Conservation (phyloP, 352 stramenopile genomes). For the Blastocystis sp. region DNA sequence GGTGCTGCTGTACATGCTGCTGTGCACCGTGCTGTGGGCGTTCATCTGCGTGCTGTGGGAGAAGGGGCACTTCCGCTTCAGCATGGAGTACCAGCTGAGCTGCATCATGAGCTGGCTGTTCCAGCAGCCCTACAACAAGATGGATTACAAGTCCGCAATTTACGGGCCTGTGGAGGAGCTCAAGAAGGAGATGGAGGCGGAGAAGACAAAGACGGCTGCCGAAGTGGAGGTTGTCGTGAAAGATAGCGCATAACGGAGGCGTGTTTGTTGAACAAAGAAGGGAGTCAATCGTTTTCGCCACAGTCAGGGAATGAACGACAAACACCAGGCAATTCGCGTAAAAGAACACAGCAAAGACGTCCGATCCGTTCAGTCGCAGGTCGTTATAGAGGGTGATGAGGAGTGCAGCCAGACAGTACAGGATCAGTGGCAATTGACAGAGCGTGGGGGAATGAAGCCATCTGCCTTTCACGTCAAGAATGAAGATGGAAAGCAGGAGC, state of each 20-base stretch:
- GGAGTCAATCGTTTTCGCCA: background rate
- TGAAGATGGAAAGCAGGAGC: background rate
- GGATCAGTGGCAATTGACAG: background rate
- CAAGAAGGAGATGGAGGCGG: background rate
- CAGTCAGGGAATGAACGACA: background rate
- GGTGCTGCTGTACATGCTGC: conserved; percentile 10
- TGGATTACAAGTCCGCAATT: conserved; percentile 59
- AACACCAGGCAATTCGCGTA: conserved; percentile 22
- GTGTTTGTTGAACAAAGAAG: background rate
- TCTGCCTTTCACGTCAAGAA: background rate
- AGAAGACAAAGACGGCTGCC: background rate
- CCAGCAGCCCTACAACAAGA: conserved; percentile 50
- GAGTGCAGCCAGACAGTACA: background rate
- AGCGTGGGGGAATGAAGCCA: too few relatives aligned
- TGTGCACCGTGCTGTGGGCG: background rate
- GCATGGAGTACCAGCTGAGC: conserved; percentile 39
- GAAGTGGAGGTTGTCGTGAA: background rate
- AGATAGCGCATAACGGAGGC: background rate
- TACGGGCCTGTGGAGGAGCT: conserved; percentile 19
- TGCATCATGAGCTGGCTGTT: conserved; percentile 48
- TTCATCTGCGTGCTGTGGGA: conserved; percentile 37
- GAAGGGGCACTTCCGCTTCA: conserved; percentile 22
- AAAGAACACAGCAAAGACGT: conserved; percentile 29
- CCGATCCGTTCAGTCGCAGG: conserved; percentile 20
- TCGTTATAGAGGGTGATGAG: conserved; percentile 41